phyloP scores from a whole-genome alignment of 2,329 filamentous ascomycete species.

The Talaromyces pinophilus region DNA sequence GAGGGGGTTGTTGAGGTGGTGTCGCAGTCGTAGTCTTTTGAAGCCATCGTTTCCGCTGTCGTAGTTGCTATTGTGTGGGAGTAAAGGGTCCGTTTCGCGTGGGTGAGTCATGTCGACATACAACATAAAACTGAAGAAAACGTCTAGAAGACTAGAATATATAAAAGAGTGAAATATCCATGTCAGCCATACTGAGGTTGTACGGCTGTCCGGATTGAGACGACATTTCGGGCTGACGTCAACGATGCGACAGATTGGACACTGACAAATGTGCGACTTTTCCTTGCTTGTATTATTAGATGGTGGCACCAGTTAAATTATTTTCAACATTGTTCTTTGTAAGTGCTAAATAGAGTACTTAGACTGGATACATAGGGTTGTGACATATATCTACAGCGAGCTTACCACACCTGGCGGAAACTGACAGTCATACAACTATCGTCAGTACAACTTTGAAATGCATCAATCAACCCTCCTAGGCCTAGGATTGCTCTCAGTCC shows the following conservation, averaged over 20 bases:
- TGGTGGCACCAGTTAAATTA: not conserved
- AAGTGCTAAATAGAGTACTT: not conserved
- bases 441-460: not conserved
- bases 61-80: not conserved
- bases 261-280: not conserved
- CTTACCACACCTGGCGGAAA: no score
- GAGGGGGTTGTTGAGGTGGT: conserved; percentile 48
- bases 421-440: not conserved
- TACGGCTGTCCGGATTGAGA: not conserved
- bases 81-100: conserved; percentile 6
- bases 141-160: not conserved
- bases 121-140: not conserved
- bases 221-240: not conserved
- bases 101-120: not conserved
- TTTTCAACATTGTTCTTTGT: not conserved
- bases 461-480: not conserved
- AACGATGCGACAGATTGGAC: not conserved
- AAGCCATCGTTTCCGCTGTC: no score
- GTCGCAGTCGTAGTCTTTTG: not conserved
- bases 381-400: not conserved
- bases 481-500: not conserved
- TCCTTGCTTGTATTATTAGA: not conserved
- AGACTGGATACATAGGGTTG: not conserved
- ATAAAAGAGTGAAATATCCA: not conserved
- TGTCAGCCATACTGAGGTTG: not conserved